These are phyloP conservation scores for Apiospora hydei DNA, from an alignment of 2,329 filamentous ascomycete species.

Conservation along the genomic window DNA sequence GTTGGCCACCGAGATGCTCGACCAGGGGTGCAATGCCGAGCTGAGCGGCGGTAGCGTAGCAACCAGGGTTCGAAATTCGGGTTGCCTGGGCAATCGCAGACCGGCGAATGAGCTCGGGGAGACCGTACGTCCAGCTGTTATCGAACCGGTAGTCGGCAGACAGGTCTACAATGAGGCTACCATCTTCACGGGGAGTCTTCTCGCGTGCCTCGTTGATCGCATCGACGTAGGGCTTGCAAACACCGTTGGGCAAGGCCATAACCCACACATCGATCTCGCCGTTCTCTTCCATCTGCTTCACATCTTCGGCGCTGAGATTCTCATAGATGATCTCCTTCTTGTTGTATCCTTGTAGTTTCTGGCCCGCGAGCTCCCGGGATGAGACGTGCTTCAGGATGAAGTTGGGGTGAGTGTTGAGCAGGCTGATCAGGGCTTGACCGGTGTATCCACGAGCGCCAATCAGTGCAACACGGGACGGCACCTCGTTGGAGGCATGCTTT, in stretches of 20 bases:
- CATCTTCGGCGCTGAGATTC: slow-evolving; percentile 86
- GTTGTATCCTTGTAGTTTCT: slow-evolving; percentile 86
- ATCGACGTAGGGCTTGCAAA: slow-evolving; percentile 93
- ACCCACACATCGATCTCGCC: slow-evolving; percentile 95
- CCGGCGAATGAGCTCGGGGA: slow-evolving; percentile 84
- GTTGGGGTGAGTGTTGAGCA: slow-evolving; percentile 73
- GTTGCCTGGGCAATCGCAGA: slow-evolving; percentile 78
- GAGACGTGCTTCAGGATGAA: slow-evolving; percentile 29
- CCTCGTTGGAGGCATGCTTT: slow-evolving; percentile 85
- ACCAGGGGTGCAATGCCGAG: slow-evolving; percentile 86
- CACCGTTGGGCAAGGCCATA: slow-evolving; percentile 94
- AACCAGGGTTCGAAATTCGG: slow-evolving; percentile 91
- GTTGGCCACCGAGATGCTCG: slow-evolving; percentile 76
- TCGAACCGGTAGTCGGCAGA: slow-evolving; percentile 98
- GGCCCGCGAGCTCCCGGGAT: slow-evolving; percentile 78
- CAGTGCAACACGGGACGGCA: slow-evolving; percentile 80
- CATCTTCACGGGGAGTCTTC: slow-evolving; percentile 52
- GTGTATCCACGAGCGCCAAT: slow-evolving; percentile 96
- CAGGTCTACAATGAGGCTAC: slow-evolving; percentile 86
- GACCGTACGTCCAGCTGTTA: slow-evolving; percentile 83
- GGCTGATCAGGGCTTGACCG: slow-evolving; percentile 85
- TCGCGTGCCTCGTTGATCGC: slow-evolving; percentile 78
- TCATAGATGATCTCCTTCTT: slow-evolving; percentile 94
- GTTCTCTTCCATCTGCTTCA: slow-evolving; percentile 81
- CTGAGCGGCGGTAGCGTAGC: slow-evolving; percentile 93